Evolutionary conservation across 805 yeast species (phyloP).

Genomic region (Kuraishia piskuri): DNA sequence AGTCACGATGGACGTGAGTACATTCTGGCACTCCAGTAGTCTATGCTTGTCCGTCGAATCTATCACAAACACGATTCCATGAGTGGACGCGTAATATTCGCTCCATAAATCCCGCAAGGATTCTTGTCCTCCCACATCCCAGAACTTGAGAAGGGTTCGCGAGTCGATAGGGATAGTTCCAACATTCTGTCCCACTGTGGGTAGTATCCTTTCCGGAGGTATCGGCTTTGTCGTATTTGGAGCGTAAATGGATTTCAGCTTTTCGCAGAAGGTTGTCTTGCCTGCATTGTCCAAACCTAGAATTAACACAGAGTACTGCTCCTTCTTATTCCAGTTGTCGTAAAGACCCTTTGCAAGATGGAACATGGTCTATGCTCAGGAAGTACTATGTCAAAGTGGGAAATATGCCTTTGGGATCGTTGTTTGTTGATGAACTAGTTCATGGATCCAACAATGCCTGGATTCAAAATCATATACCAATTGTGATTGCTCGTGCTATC

Average conservation of each 20-base stretch:
- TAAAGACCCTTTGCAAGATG: conserved; percentile 59
- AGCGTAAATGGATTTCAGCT: conserved; percentile 47
- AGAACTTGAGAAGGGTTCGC: conserved; percentile 58
- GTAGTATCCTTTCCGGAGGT: conserved; percentile 60
- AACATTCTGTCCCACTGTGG: conserved; percentile 93
- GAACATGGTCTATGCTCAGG: conserved; percentile 37
- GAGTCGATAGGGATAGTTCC: conserved; percentile 31
- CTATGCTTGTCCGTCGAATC: conserved; percentile 84
- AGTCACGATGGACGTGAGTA: conserved; percentile 48
- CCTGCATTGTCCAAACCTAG: conserved; percentile 96
- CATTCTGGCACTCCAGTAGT: conserved; percentile 72
- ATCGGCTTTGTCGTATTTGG: conserved; percentile 31
- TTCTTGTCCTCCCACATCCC: conserved; percentile 97
- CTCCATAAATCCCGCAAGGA: conserved; percentile 82
- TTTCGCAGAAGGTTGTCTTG: conserved; percentile 74
- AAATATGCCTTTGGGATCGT: too few relatives aligned
- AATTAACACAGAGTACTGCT: conserved; percentile 68
- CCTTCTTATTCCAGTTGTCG: conserved; percentile 46
- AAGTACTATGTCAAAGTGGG: too few relatives aligned
- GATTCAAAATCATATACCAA: too few relatives aligned
- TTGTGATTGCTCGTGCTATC: too few relatives aligned
- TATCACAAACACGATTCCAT: conserved; percentile 86
- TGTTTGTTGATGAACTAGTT: too few relatives aligned
- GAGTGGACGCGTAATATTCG: conserved; percentile 76
- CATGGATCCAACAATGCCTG: too few relatives aligned